Evolutionary conservation across 1,284 basidiomycete genomes (phyloP).

Genomic region (Trichosporon sp.): DNA sequence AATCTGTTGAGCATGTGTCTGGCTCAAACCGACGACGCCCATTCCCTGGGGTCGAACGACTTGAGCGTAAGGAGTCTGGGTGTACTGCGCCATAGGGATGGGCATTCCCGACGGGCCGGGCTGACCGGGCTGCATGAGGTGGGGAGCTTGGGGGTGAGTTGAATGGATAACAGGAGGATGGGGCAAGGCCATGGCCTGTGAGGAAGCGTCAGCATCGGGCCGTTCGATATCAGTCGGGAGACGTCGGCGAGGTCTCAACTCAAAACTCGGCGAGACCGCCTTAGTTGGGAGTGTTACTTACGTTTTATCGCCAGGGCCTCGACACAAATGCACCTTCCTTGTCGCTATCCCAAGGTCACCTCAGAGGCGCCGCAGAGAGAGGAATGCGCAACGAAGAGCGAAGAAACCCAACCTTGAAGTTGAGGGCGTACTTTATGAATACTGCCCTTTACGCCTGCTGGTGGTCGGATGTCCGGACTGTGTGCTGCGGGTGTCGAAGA

Average conservation of each 20-base stretch:
- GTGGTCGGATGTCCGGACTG: not conserved
- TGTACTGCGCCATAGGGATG: slow-evolving; percentile 24
- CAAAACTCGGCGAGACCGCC: not conserved
- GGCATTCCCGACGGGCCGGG: slow-evolving; percentile 30
- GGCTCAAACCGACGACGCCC: slow-evolving; percentile 21
- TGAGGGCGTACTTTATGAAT: not conserved
- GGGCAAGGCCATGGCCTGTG: slow-evolving; percentile 46
- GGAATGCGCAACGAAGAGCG: not conserved
- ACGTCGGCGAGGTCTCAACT: not conserved
- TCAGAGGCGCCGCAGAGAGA: slow-evolving; percentile 1
- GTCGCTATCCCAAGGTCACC: slow-evolving; percentile 12
- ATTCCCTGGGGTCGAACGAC: slow-evolving; percentile 6
- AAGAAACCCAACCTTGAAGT: not conserved
- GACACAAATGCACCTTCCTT: slow-evolving; percentile 18
- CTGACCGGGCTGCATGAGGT: slow-evolving; percentile 31
- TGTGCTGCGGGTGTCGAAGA: not conserved
- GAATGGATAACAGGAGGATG: slow-evolving; percentile 35
- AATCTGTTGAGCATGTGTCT: slow-evolving; percentile 14
- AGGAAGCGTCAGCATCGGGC: not conserved
- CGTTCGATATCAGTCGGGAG: not conserved
- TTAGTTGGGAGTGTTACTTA: slow-evolving; percentile 13
- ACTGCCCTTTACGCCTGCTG: not conserved
- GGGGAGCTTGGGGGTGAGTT: slow-evolving; percentile 22
- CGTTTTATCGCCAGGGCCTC: slow-evolving; percentile 25
- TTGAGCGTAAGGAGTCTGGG: slow-evolving; percentile 14